Conservation (phyloP, 371 early-diverging fungal species). For the Saksenaea oblongispora region DNA sequence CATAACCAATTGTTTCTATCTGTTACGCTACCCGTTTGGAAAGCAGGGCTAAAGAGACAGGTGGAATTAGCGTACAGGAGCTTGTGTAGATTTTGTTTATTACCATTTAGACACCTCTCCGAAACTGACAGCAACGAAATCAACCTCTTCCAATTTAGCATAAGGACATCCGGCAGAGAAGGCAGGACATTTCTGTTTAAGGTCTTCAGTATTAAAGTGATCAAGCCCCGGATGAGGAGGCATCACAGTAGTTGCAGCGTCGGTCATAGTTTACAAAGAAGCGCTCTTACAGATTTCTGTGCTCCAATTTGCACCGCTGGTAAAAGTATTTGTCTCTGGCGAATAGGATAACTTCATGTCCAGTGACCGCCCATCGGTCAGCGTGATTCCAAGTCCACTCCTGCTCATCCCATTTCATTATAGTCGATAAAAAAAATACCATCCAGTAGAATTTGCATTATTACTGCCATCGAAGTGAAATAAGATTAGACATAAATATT, state of each 20-base stretch:
- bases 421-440: too few relatives aligned
- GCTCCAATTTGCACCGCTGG: not conserved
- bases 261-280: slow-evolving; percentile 4
- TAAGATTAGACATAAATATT: too few relatives aligned
- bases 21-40: slow-evolving; percentile 37
- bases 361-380: too few relatives aligned
- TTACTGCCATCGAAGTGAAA: too few relatives aligned
- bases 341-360: too few relatives aligned
- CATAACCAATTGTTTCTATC: not conserved
- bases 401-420: too few relatives aligned
- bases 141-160: slow-evolving; percentile 37
- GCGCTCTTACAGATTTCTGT: not conserved
- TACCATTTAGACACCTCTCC: slow-evolving; percentile 50
- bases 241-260: slow-evolving; percentile 5
- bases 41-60: slow-evolving; percentile 39
- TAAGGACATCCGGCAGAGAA: slow-evolving; percentile 53
- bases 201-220: slow-evolving; percentile 32
- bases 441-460: too few relatives aligned
- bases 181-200: slow-evolving; percentile 50
- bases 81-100: not conserved
- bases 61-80: not conserved
- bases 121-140: slow-evolving; percentile 29
- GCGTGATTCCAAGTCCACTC: too few relatives aligned
- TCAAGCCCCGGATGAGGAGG: slow-evolving; percentile 49
- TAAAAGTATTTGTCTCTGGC: too few relatives aligned